Base-by-base conservation (phyloP, 352 stramenopile genomes). In the Globisporangium ultimum region DNA sequence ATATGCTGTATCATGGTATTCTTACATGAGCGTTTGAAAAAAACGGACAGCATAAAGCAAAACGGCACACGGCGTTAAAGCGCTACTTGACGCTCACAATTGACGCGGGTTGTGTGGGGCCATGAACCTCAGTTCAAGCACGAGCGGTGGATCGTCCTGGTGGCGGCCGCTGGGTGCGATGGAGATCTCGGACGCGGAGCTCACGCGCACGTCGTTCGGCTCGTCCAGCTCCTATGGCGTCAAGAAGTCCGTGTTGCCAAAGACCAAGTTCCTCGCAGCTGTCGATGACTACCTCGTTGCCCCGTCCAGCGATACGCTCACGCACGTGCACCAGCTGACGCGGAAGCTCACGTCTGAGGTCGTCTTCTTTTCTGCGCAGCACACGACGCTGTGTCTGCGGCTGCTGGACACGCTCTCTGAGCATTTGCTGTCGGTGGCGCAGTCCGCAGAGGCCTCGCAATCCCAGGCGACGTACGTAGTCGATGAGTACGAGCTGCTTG, bases 361-460 rank as follows among this genome's bases (percentile, higher is more conserved):
- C 43, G 41, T 65, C 48, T 75, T 78, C 32, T 89, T 89, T 54
- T 53, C 78, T 40, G 43, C 54, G 43, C 77, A 78, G 54, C 71
- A 87, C 55, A 61, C 66, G 32, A 18, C 70, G 46, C 57, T 87
- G 2, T 71, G 64, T 55, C 65, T 89, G 12, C 76, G 76, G 46
- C 50, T 89, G n/a, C 64, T 91, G 6, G 78, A 89, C 53, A 72
- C 74, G 20, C 47, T 91, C 2, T 76, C 82, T 1, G 76, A 85
- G 45, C 77, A 87, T 63, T 38, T 84, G 4, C 40, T 87, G 40
- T 55, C 43, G 55, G 48, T 78, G 24, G 52, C 57, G 10, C 56
- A 65, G 15, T 14, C 61, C 3, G 51, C 55, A 2, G 55, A 48
- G 2, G 43, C 67, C 15, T 22, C 55, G 24, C 68, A 69, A 22